These are phyloP conservation scores for Kandelia obovata DNA, from an alignment of 345 rosid genomes.

Conservation along the genomic window DNA sequence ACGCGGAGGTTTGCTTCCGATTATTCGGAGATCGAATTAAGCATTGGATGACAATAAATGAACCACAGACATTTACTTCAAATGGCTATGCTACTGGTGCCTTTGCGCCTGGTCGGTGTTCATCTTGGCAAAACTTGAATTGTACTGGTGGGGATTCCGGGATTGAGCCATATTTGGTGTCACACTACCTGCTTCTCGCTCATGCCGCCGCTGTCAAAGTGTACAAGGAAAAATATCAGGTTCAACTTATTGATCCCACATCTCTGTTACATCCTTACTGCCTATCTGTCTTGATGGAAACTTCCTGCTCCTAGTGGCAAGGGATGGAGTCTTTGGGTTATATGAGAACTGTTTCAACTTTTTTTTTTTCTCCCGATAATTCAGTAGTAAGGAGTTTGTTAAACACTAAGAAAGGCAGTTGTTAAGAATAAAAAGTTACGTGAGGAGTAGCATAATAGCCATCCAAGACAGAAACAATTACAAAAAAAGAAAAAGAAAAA, in stretches of 20 bases:
- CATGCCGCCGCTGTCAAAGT: conserved; percentile 19
- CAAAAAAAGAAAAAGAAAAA: no score
- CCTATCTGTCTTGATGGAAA: no score
- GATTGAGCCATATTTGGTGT: conserved; percentile 17
- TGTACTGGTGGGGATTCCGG: conserved; percentile 14
- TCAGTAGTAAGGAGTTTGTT: no score
- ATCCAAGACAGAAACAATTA: no score
- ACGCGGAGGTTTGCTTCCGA: conserved; percentile 1
- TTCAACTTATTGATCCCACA: background rate
- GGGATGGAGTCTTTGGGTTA: no score
- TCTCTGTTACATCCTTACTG: no score
- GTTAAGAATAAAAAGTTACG: no score
- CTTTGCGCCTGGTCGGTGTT: conserved; percentile 18
- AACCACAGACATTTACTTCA: conserved; percentile 5
- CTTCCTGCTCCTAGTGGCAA: no score
- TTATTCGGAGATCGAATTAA: conserved; percentile 24
- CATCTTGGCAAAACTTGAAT: background rate
- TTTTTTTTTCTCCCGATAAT: no score
- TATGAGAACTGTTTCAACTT: no score
- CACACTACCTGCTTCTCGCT: conserved; percentile 24
- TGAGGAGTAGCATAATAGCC: no score
- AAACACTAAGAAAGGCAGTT: no score
- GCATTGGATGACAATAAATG: conserved; percentile 38
- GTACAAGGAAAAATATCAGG: conserved; percentile 10
- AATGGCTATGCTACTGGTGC: conserved; percentile 3